Percentiles rank a stretch among this genome's conserved stretches.
Conservation (phyloP, 2,329 filamentous ascomycete species). For the Sclerotinia spermophila region DNA sequence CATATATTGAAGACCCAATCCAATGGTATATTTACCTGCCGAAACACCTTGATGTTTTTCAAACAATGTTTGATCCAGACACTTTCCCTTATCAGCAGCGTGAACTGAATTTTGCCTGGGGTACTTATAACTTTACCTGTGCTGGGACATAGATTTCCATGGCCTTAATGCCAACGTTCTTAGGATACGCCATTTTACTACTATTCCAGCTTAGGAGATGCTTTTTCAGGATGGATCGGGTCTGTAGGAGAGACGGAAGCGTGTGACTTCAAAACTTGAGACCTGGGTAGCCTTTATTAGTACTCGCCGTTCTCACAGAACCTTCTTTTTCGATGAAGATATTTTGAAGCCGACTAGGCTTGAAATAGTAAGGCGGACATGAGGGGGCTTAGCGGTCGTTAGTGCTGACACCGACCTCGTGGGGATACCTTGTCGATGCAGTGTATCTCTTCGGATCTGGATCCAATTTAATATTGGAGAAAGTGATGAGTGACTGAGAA, state of each 20-base stretch:
- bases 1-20: constrained; percentile 87
- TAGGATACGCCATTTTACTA: constrained; percentile 53
- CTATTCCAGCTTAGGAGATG: not conserved
- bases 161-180: constrained; percentile 90
- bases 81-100: constrained; percentile 46
- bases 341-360: not conserved
- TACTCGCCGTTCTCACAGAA: not conserved
- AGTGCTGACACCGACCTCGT: not conserved
- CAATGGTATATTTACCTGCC: constrained; percentile 84
- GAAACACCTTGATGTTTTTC: constrained; percentile 83
- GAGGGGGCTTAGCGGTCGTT: not conserved
- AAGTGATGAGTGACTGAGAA: not conserved
- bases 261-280: not conserved
- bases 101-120: not conserved
- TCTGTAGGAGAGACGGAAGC: not conserved
- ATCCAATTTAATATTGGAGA: not conserved
- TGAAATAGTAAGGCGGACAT: not conserved
- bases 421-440: not conserved
- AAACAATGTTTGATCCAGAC: constrained; percentile 77
- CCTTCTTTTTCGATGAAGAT: not conserved
- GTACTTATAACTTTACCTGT: constrained; percentile 56
- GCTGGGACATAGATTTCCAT: constrained; percentile 85
- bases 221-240: not conserved
- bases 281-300: not conserved
- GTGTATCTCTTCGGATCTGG: not conserved